phyloP scores from a whole-genome alignment of 2,329 filamentous ascomycete species.

The Trichoderma hamatum region DNA sequence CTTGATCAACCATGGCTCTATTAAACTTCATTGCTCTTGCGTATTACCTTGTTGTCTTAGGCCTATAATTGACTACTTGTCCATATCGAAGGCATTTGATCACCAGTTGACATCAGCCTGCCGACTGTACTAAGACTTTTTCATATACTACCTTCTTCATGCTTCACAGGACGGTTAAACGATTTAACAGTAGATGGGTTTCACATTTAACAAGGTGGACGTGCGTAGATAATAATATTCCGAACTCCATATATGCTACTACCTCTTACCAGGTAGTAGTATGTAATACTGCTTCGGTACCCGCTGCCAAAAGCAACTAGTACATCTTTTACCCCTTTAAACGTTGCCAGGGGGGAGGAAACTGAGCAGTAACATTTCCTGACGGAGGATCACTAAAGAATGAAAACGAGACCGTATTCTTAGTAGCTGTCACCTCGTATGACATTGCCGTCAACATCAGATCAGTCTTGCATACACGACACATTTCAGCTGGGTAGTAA shows the following conservation, averaged over 20 bases:
- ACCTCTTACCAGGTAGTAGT: neutral
- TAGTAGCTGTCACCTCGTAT: neutral
- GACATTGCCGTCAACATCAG: conserved; percentile 8
- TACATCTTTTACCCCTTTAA: conserved; percentile 6
- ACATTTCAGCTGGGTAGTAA: neutral
- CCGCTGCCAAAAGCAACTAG: neutral
- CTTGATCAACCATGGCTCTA: neutral
- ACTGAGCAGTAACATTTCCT: neutral
- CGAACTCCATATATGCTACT: neutral
- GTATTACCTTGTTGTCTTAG: neutral
- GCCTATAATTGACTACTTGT: neutral
- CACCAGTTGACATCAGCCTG: neutral
- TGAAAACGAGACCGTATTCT: neutral
- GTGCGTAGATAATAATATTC: neutral
- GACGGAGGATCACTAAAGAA: neutral
- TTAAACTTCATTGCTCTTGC: neutral
- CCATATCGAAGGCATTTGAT: neutral
- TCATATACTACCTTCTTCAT: neutral
- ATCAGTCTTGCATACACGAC: conserved; percentile 7
- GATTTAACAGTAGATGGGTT: neutral
- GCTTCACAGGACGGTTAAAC: neutral
- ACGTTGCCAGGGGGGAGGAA: neutral
- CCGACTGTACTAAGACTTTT: neutral
- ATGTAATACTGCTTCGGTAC: neutral
- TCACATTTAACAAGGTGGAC: neutral